Evolutionary conservation across 2,329 filamentous ascomycete species (phyloP), one percentile per base, ranked within the genome.

Genomic region (Alternaria atra): DNA sequence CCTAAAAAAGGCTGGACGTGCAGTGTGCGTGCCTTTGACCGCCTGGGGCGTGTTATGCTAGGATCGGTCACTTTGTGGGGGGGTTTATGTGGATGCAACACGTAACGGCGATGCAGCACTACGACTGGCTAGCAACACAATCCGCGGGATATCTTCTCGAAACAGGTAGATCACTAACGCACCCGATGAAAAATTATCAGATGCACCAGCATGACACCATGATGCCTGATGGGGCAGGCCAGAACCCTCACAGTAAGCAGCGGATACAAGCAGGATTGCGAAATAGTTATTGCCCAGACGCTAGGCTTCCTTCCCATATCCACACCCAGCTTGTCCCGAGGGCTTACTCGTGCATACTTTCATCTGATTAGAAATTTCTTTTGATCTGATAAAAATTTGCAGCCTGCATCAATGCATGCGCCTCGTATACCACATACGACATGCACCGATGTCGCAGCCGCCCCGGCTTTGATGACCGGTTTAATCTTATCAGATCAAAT

Each of bases 401-500:
- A 10, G 20, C 37, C 13, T 55, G 55, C 35, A 32, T 51, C 47
- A 29, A 42, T 48, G 56, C 51, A 12, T 43, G 23, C 9, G 29
- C 52, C 39, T 57, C 37, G 20, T 20, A 29, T 51, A 40, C 44
- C 55, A 58, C n/a, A 3, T 39, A 30, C 13, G 25, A 43, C 47
- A n/a, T 48, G 61, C 58, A 62, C 66, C 67, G 61, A 69, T 61
- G 53, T 66, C 63, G 70, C 63, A 55, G 52, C 37, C 13, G 52
- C 37, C 13, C 25, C 20, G 13, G 4, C 8, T 35, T 15, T 50
- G 43, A 15, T 23, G 30, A 27, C 37, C 23, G 30, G 52, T 40
- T 12, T 48, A 39, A 72, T 73, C 70, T 73, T 72, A 73, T 73
- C 70, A 69, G 71, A 73, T 73, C 46, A 57, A 66, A 68, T 71